Evolutionary conservation across 2,329 filamentous ascomycete genomes (phyloP), one percentile per base, ranked within the genome.

Genomic region (Apiospora arundinis): DNA sequence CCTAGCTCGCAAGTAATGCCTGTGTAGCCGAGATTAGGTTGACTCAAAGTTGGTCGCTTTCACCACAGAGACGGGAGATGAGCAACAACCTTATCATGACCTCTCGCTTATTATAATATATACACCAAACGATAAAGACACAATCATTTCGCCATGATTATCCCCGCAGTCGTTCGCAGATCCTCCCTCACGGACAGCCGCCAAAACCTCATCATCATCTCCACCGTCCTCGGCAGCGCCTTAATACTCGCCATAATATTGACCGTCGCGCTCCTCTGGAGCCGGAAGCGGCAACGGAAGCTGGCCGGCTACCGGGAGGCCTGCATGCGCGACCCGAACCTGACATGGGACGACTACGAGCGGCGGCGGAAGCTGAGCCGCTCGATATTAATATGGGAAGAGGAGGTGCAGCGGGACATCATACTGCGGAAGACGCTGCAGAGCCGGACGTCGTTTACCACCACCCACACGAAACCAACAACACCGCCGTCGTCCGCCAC

Each of bases 351-450:
- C 11, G 74, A 76, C 46, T 73, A 75, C 52, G 71, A 71, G 25
- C 70, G 73, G 25, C 71, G 73, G 32, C 66, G 71, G 49, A 73
- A 72, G 37, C 69, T 75, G 46, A 75, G 72, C 18, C 72, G 69
- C 21, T 76, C 75, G 5, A 72, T 73, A 8, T 32, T 76, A 18
- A 28, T 76, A 7, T 68, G 75, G 37, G 76, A 76, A 40, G 74
- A 75, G 25, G 75, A 76, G 40, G 23, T 73, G n/a, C 74, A 74
- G 69, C 74, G 76, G 14, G 70, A 67, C 63, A 70, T 63, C 48
- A 74, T 77, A 23, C 74, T 77, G 40, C 70, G 72, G 18, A 77
- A 77, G 68, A 74, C 74, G 8, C 73, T 75, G 6, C 74, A 76
- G 69, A 74, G 73, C 69, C 73, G 74, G n/a, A 70, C 69, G 12